These are phyloP conservation scores for Hordeum pubiflorum DNA, from an alignment of 202 grass and related monocot genomes.

Conservation along the genomic window DNA sequence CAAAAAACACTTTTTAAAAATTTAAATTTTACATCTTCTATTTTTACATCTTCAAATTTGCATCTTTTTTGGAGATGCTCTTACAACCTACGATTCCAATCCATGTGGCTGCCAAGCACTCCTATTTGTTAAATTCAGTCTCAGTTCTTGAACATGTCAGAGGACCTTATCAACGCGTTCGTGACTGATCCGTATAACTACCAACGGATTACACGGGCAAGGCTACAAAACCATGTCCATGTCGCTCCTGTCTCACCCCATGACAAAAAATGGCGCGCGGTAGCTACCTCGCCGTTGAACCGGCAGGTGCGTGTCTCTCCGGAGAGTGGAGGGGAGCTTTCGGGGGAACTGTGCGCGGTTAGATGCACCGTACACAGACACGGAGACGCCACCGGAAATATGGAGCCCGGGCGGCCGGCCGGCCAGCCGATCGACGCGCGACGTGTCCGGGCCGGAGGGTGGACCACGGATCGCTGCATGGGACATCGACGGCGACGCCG, in stretches of 20 bases:
- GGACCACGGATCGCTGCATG: neutral
- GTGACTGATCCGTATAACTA: neutral
- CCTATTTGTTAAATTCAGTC: neutral
- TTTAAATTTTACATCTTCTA: no score
- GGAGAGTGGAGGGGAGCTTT: neutral
- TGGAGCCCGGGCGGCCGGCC: conserved; percentile 26
- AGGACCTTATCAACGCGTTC: neutral
- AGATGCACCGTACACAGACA: conserved; percentile 7
- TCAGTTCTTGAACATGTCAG: no score
- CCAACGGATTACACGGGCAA: neutral
- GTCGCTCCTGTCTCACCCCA: neutral
- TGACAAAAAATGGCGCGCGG: neutral
- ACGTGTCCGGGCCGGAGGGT: neutral
- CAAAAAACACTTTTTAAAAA: no score
- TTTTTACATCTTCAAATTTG: no score
- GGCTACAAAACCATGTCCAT: neutral
- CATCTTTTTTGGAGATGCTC: no score
- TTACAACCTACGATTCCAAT: neutral
- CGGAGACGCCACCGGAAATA: conserved; percentile 33
- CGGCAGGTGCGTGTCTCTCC: neutral
- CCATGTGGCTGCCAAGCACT: neutral
- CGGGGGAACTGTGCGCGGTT: neutral
- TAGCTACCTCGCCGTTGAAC: neutral
- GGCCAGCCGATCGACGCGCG: neutral
- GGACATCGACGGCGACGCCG: conserved; percentile 1